phyloP scores from a whole-genome alignment of 2,329 filamentous ascomycete genomes.

The Rhynchosporium graminicola region DNA sequence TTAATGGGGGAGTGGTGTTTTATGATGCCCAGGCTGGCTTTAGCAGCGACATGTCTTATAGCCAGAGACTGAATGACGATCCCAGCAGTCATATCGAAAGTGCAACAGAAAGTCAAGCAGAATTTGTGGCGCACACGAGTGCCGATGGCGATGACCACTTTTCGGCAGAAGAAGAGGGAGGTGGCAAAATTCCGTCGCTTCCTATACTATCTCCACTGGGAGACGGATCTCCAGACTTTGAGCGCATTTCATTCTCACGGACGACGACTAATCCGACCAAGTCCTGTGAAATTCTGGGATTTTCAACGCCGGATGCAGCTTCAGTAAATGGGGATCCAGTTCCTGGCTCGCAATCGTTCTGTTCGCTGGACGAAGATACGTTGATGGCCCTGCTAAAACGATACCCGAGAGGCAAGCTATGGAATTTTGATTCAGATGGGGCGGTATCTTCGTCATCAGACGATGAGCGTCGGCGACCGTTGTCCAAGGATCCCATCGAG shows the following conservation, averaged over 20 bases:
- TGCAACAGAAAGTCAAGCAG: constrained; percentile 18
- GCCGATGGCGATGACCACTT: constrained; percentile 13
- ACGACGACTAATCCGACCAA: constrained; percentile 27
- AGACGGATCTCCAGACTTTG: constrained; percentile 1
- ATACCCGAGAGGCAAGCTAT: constrained; percentile 50
- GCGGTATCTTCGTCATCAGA: constrained; percentile 47
- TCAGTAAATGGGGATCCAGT: constrained; percentile 38
- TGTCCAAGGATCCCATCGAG: constrained; percentile 13
- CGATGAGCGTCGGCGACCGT: constrained; percentile 39
- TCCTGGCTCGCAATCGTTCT: constrained; percentile 34
- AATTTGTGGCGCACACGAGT: constrained; percentile 29
- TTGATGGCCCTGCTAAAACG: constrained; percentile 42
- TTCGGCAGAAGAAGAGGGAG: constrained; percentile 11
- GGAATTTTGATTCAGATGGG: constrained; percentile 49
- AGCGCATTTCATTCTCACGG: constrained; percentile 25
- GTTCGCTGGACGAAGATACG: constrained; percentile 36
- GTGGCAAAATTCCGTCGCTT: constrained; percentile 1
- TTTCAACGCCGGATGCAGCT: constrained; percentile 36
- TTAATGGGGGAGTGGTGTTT: constrained; percentile 40
- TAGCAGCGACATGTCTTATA: constrained; percentile 18
- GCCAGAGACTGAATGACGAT: constrained; percentile 3
- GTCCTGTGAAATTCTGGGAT: constrained; percentile 37
- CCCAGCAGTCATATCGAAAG: constrained; percentile 12
- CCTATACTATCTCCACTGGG: neutral
- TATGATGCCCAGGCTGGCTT: constrained; percentile 40